phyloP scores from a whole-genome alignment of 2,329 filamentous ascomycete species.

The Penicillium thymicola region DNA sequence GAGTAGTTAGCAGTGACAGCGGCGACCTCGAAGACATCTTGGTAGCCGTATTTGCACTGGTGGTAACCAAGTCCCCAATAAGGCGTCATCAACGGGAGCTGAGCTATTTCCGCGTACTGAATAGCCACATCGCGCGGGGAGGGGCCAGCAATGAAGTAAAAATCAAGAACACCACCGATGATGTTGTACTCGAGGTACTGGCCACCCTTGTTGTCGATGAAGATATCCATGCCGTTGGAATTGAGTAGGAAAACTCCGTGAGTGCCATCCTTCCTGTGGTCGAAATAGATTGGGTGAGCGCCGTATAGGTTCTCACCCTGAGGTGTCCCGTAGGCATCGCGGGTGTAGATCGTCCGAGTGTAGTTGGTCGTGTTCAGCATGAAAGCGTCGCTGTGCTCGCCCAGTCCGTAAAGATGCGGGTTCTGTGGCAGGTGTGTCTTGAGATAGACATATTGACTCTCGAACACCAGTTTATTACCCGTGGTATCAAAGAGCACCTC shows the following conservation, averaged over 20 bases:
- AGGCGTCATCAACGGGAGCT: constrained; percentile 53
- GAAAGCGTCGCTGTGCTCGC: constrained; percentile 67
- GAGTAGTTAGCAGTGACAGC: constrained; percentile 42
- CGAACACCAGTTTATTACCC: constrained; percentile 61
- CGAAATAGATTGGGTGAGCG: constrained; percentile 65
- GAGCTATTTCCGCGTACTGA: constrained; percentile 52
- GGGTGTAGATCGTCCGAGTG: constrained; percentile 61
- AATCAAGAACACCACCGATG: constrained; percentile 67
- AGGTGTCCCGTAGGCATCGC: constrained; percentile 59
- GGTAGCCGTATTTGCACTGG: constrained; percentile 63
- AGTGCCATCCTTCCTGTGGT: constrained; percentile 55
- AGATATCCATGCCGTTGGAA: constrained; percentile 67
- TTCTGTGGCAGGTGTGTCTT: constrained; percentile 62
- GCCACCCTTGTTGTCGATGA: constrained; percentile 55
- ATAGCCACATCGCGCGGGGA: constrained; percentile 50
- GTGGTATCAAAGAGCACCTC: constrained; percentile 60
- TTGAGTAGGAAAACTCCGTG: constrained; percentile 65
- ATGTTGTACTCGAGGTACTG: constrained; percentile 72
- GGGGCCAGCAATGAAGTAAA: constrained; percentile 58
- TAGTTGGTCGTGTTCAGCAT: constrained; percentile 62
- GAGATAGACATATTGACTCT: constrained; percentile 67
- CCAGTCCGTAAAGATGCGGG: constrained; percentile 68
- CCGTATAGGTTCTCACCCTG: constrained; percentile 62
- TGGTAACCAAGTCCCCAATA: constrained; percentile 59
- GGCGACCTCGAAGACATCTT: constrained; percentile 43